Evolutionary conservation across 176 grass and related monocot species (phyloP).

Genomic region (Hyparrhenia diplandra): DNA sequence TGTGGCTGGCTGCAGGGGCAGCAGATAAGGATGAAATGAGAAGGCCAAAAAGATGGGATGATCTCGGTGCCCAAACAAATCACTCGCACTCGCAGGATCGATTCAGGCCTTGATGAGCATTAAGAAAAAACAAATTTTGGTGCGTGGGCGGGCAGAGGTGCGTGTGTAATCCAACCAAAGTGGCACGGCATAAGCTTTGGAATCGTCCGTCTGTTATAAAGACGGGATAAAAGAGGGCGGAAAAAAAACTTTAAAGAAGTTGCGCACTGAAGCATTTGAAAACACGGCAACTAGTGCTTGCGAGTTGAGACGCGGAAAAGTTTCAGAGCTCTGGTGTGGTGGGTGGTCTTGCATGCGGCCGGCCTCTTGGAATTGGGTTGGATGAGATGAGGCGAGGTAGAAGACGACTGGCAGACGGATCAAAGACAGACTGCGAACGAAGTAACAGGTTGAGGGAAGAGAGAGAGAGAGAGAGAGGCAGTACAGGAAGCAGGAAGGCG

Average conservation of each 20-base stretch:
- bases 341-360: not conserved
- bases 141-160: slow-evolving; percentile 44
- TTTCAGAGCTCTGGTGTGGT: not conserved
- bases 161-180: slow-evolving; percentile 77
- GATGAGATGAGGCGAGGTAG: not conserved
- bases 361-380: not conserved
- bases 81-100: slow-evolving; percentile 30
- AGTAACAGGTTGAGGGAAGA: not conserved
- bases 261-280: slow-evolving; percentile 47
- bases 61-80: slow-evolving; percentile 36
- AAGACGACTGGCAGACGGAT: slow-evolving; percentile 1
- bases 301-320: not conserved
- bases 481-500: slow-evolving; percentile 62
- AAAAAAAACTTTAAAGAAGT: slow-evolving; percentile 29
- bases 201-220: slow-evolving; percentile 69
- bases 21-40: slow-evolving; percentile 65
- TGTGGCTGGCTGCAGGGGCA: not conserved
- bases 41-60: slow-evolving; percentile 9
- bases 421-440: not conserved
- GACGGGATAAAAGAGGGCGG: slow-evolving; percentile 43
- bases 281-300: slow-evolving; percentile 22
- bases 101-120: slow-evolving; percentile 32
- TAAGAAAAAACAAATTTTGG: slow-evolving; percentile 52
- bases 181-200: slow-evolving; percentile 44
- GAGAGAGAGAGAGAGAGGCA: slow-evolving; percentile 15